phyloP scores from a whole-genome alignment of 768 basidiomycete species.

The Pleurotus ostreatus region DNA sequence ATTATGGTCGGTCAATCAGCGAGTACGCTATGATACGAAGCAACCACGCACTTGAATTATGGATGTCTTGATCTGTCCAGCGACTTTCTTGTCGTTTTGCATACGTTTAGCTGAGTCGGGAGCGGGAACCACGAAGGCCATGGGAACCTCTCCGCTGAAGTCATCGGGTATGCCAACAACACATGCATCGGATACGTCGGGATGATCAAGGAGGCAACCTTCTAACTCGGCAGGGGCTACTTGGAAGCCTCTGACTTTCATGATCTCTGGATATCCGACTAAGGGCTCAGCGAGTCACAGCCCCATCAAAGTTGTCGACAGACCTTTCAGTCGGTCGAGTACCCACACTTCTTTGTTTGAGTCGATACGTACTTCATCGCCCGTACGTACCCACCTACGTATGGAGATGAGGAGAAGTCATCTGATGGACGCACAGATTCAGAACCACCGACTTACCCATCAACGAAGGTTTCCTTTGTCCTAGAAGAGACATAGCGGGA shows the following conservation, averaged over 20 bases:
- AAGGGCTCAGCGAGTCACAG: not conserved
- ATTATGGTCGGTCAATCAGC: not conserved
- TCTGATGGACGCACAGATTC: no score
- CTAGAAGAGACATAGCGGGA: constrained; percentile 24
- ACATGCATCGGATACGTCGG: constrained; percentile 36
- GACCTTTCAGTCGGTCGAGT: constrained; percentile 49
- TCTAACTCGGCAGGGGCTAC: constrained; percentile 36
- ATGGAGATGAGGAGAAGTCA: constrained; percentile 1
- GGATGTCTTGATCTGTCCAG: constrained; percentile 8
- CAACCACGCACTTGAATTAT: constrained; percentile 5
- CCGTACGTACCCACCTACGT: constrained; percentile 39
- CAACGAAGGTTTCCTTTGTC: constrained; percentile 63
- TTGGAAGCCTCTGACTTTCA: constrained; percentile 22
- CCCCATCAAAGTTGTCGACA: no score
- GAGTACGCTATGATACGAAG: not conserved
- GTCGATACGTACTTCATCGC: constrained; percentile 46
- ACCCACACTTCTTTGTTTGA: constrained; percentile 42
- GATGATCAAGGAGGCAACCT: constrained; percentile 37
- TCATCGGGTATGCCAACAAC: constrained; percentile 48
- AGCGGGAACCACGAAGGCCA: constrained; percentile 46
- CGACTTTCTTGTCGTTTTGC: constrained; percentile 13
- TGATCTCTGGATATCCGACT: constrained; percentile 8
- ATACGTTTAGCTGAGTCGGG: constrained; percentile 23
- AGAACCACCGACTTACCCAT: constrained; percentile 41
- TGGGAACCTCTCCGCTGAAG: constrained; percentile 47